Evolutionary conservation across 164 flowering plant genomes (phyloP), one percentile per base, ranked within the genome.

Genomic region (Dillenia turbinata): DNA sequence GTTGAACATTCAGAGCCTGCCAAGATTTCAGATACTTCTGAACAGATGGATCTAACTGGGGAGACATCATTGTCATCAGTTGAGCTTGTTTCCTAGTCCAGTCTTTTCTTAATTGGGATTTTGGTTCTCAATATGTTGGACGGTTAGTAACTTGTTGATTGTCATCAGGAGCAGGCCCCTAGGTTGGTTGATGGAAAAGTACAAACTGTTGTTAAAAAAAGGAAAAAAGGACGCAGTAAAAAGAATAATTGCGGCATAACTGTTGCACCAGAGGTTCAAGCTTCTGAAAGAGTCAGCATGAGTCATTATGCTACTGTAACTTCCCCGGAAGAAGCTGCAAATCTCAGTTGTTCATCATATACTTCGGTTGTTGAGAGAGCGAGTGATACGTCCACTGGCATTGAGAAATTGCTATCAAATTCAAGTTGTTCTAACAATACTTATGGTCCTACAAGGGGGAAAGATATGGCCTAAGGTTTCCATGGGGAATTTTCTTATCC

Each of bases 141-240:
- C 64, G 44, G 33, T 67, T 73, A 62, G 16, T 77, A 75, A 80
- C 73, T 59, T 58, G 44, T 73, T 60, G 62, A 62, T 62, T 69
- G 48, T 75, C 71, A 49, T 50, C 84, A 88, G 95, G 90, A 78
- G 66, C 69, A 59, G 61, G 62, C 58, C 52, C 57, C 69, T 51
- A 75, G 63, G 58, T 49, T 62, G 61, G 74, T 66, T 66, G 74
- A 65, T 58, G 77, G 74, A 63, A 83, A 81, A 47, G 76, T 61
- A 60, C 77, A 61, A 57, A 68, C 58, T 61, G 50, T 72, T 69
- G 73, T 74, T 54, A 82, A 78, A 75, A 90, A 78, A 77, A 78
- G 59, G 49, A 81, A 76, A 69, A 87, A 73, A 70, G 77, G 63
- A 49, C 75, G 74, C 63, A 73, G 56, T 45, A 87, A 72, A 72